These are phyloP conservation scores for Solanum chacoense DNA, from an alignment of 305 asterid species.

Conservation along the genomic window DNA sequence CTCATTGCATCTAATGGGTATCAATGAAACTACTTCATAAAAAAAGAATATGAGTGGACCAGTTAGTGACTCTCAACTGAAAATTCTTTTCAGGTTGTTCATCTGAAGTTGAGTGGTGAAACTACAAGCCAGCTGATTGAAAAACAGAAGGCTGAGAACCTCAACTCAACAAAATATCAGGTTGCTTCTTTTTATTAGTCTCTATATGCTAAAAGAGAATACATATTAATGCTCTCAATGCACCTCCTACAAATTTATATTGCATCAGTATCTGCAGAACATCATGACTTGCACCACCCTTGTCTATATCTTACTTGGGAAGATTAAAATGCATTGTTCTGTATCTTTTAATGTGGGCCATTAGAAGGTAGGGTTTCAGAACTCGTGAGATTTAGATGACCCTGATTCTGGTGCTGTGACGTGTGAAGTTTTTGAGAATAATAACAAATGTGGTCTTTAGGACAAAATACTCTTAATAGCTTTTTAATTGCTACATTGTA, in stretches of 20 bases:
- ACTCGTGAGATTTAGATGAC: not conserved
- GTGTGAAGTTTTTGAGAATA: not conserved
- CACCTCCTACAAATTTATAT: not conserved
- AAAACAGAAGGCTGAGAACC: conserved; percentile 14
- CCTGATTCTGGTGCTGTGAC: not conserved
- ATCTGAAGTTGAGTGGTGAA: conserved; percentile 5
- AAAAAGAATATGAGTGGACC: not conserved
- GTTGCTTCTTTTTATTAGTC: not conserved
- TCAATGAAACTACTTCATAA: not conserved
- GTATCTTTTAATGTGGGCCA: not conserved
- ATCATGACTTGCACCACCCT: not conserved
- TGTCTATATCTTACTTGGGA: not conserved
- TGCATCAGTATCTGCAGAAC: not conserved
- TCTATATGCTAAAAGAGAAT: not conserved
- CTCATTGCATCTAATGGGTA: not conserved
- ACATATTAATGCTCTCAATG: not conserved
- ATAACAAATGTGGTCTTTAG: not conserved
- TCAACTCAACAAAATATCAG: conserved; percentile 7
- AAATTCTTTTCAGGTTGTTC: conserved; percentile 1
- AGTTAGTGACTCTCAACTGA: not conserved
- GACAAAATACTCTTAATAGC: not conserved
- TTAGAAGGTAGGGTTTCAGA: not conserved
- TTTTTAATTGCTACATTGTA: not conserved
- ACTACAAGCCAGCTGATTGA: conserved; percentile 8
- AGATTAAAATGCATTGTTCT: not conserved